Evolutionary conservation across 108 stramenopile species (phyloP), one percentile per base, ranked within the genome.

Genomic region (Pseudonitzschia delicatissima): DNA sequence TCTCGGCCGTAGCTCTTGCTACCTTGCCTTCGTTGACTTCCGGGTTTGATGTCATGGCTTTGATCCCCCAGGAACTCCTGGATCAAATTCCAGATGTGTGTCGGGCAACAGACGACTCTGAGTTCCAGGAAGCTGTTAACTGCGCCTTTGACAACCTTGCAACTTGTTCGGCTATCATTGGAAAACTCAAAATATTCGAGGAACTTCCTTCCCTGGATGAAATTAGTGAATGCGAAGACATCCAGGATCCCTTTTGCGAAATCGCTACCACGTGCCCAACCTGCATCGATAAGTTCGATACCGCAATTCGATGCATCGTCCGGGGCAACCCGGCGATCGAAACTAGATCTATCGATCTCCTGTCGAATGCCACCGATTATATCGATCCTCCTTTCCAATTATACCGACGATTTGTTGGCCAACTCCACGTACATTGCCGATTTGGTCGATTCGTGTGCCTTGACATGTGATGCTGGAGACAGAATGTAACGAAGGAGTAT

Each of bases 211-310:
- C 48, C 8, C 15, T 0, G 0, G 53, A 11, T 0, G 47, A 48
- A 44, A 27, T 33, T 29, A 55, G 9, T 3, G 53, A 55, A 4
- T 55, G 53, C 32, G 17, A 31, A 0, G 53, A 55, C 32, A 33
- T 55, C 32, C 29, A 55, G 29, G 53, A 55, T 12, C 53, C 53
- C 29, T 55, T 17, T 27, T 55, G 53, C 32, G 32, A 11, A 23
- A 33, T 55, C n/a, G 53, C 32, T 3, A 11, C 4, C 6, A 33
- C 53, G 3, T 55, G 53, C 17, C 15, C 29, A 7, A 4, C 17
- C 29, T 55, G 53, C n/a, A 17, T 34, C 2, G 53, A 55, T 27
- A 11, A 55, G 3, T 55, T 55, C 13, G 53, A 55, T 13, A 15
- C 2, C 32, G n/a, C 31, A 0, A n/a, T 55, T 11, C 29, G 20